These are phyloP conservation scores for Paraconiothyrium sp. DNA, from an alignment of 2,329 filamentous ascomycete species.

Conservation along the genomic window DNA sequence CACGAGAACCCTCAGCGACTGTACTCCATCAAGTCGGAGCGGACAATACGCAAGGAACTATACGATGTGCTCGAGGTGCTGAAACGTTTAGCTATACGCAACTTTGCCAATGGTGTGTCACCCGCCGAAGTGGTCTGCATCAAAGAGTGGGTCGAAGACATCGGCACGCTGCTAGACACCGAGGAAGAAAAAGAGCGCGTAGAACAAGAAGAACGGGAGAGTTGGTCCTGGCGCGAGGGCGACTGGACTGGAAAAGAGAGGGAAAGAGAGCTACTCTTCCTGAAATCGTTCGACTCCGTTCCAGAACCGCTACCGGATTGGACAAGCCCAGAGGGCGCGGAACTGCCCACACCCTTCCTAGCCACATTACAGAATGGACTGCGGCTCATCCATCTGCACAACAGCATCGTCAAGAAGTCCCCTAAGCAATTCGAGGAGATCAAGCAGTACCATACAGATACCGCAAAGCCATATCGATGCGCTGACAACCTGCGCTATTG, in stretches of 20 bases:
- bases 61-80: slow-evolving; percentile 88
- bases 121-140: slow-evolving; percentile 81
- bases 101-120: slow-evolving; percentile 83
- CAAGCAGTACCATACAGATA: slow-evolving; percentile 88
- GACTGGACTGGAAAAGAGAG: slow-evolving; percentile 78
- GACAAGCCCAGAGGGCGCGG: slow-evolving; percentile 64
- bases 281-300: slow-evolving; percentile 75
- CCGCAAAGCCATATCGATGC: slow-evolving; percentile 90
- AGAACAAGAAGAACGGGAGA: slow-evolving; percentile 75
- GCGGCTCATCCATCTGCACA: slow-evolving; percentile 86
- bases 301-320: slow-evolving; percentile 72
- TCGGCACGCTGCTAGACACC: slow-evolving; percentile 77
- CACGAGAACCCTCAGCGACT: slow-evolving; percentile 88
- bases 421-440: slow-evolving; percentile 89
- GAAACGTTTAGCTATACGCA: slow-evolving; percentile 88
- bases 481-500: slow-evolving; percentile 96
- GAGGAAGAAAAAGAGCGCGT: slow-evolving; percentile 81
- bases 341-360: slow-evolving; percentile 78
- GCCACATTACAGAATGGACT: slow-evolving; percentile 79
- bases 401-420: slow-evolving; percentile 84
- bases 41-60: slow-evolving; percentile 82
- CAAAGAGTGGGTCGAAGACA: slow-evolving; percentile 79
- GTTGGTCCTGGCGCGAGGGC: slow-evolving; percentile 81
- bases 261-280: slow-evolving; percentile 82
- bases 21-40: slow-evolving; percentile 87